phyloP scores from a whole-genome alignment of 2,329 filamentous ascomycete genomes.

The Penicillium hordei region DNA sequence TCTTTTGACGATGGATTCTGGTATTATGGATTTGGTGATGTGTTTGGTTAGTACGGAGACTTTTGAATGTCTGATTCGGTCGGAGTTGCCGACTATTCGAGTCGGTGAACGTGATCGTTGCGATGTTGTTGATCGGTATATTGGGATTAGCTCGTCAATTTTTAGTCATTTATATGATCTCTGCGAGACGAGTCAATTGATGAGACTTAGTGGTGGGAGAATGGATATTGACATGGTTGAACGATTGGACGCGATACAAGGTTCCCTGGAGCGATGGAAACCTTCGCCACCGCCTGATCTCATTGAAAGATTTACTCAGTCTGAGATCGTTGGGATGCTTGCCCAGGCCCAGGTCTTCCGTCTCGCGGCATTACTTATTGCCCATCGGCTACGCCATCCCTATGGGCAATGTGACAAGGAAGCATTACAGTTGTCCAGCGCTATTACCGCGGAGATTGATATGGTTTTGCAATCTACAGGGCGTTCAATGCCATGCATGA shows the following conservation, averaged over 20 bases:
- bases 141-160: slow-evolving; percentile 15
- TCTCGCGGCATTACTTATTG: slow-evolving; percentile 11
- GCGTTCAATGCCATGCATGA: slow-evolving; percentile 14
- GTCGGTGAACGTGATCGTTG: slow-evolving; percentile 1
- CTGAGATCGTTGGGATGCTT: slow-evolving; percentile 11
- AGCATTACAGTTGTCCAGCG: slow-evolving; percentile 1
- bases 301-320: slow-evolving; percentile 7
- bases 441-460: slow-evolving; percentile 15
- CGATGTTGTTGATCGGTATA: slow-evolving; percentile 15
- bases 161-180: slow-evolving; percentile 16
- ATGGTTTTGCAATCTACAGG: slow-evolving; percentile 2
- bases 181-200: not conserved
- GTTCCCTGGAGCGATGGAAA: slow-evolving; percentile 8
- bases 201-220: not conserved
- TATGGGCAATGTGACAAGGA: slow-evolving; percentile 7
- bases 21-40: slow-evolving; percentile 16
- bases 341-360: slow-evolving; percentile 14
- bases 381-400: slow-evolving; percentile 12
- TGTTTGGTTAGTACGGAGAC: slow-evolving; percentile 19
- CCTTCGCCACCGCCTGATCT: slow-evolving; percentile 3
- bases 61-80: slow-evolving; percentile 18
- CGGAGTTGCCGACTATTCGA: slow-evolving; percentile 11
- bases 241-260: not conserved
- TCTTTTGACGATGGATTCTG: slow-evolving; percentile 3
- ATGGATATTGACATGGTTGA: not conserved